These are phyloP conservation scores for Pseudogymnoascus sp. DNA, from an alignment of 2,329 filamentous ascomycete genomes.

Conservation along the genomic window DNA sequence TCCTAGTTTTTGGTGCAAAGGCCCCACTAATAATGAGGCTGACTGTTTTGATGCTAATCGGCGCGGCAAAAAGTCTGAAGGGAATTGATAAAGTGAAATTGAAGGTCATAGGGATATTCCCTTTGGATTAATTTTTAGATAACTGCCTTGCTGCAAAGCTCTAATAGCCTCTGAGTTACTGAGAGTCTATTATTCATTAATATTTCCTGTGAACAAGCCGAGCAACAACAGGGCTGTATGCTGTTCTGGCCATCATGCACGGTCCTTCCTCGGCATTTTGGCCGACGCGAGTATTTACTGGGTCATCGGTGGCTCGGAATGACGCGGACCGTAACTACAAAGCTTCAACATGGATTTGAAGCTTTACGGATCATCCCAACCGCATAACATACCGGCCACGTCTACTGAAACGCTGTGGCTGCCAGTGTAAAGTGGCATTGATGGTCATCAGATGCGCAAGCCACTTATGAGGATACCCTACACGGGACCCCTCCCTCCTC, in stretches of 20 bases:
- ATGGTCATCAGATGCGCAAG: slow-evolving; percentile 50
- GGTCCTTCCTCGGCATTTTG: not conserved
- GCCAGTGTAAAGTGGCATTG: not conserved
- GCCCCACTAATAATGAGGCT: slow-evolving; percentile 11
- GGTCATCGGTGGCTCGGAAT: not conserved
- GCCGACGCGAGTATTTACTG: not conserved
- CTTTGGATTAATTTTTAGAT: not conserved
- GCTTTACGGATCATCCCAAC: not conserved
- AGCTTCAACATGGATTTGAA: not conserved
- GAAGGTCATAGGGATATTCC: not conserved
- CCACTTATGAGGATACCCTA: slow-evolving; percentile 85
- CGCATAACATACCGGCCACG: not conserved
- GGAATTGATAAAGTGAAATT: not conserved
- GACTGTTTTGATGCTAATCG: not conserved
- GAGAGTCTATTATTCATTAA: not conserved
- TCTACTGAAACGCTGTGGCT: not conserved
- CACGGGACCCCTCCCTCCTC: slow-evolving; percentile 71
- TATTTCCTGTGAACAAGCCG: not conserved
- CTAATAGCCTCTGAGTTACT: not conserved
- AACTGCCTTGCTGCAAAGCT: not conserved
- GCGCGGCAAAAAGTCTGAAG: not conserved
- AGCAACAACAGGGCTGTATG: not conserved
- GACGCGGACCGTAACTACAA: not conserved
- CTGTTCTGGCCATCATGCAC: not conserved
- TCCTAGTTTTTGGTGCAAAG: not conserved